Conservation (phyloP, 2,329 filamentous ascomycete genomes). For the Lasiodiplodia hormozganensis region DNA sequence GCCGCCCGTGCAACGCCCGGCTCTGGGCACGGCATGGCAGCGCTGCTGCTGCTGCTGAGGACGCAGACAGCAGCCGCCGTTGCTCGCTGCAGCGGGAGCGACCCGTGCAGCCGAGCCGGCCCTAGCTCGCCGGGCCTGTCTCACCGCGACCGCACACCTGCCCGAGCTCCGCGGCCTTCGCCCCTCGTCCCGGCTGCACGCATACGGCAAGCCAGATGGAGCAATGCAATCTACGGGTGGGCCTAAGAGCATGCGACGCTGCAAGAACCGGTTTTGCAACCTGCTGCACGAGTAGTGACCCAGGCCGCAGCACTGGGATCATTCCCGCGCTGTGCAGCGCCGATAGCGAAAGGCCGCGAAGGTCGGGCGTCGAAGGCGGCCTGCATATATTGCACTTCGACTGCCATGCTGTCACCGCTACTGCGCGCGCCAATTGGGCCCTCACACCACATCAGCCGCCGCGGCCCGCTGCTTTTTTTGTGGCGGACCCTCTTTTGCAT, state of each 20-base stretch:
- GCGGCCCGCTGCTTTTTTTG: neutral
- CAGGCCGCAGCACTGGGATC: conserved; percentile 13
- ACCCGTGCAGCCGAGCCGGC: conserved; percentile 23
- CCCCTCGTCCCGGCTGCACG: conserved; percentile 16
- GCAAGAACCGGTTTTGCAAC: conserved; percentile 16
- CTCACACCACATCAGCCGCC: conserved; percentile 14
- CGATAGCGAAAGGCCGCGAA: neutral
- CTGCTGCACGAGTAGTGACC: conserved; percentile 15
- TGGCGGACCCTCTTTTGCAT: conserved; percentile 17
- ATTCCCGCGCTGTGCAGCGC: conserved; percentile 10
- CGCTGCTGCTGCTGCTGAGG: neutral
- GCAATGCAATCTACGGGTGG: conserved; percentile 26
- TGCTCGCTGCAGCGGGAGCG: conserved; percentile 13
- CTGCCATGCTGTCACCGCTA: neutral
- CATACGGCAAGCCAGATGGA: conserved; percentile 17
- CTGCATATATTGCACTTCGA: conserved; percentile 15
- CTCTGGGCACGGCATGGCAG: neutral
- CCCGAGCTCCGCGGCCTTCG: conserved; percentile 23
- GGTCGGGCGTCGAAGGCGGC: neutral
- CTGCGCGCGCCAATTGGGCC: neutral
- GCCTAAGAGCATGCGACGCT: conserved; percentile 10
- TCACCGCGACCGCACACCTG: conserved; percentile 3
- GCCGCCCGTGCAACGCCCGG: conserved; percentile 3
- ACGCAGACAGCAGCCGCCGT: neutral
- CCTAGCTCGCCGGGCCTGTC: conserved; percentile 17